These are phyloP conservation scores for Penicillium paxilli DNA, from an alignment of 495 filamentous ascomycete genomes.

Conservation along the genomic window DNA sequence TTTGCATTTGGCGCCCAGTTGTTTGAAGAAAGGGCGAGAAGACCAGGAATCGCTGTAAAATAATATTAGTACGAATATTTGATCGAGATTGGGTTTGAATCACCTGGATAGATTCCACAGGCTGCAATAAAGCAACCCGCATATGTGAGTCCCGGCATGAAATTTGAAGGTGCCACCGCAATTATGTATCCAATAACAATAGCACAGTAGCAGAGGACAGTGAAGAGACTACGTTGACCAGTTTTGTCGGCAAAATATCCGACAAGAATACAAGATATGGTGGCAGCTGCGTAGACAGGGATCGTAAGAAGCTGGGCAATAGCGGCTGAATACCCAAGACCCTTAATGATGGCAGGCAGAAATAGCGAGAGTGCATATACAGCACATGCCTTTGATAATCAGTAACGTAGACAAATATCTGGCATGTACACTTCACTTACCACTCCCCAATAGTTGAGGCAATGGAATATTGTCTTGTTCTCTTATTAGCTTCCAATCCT, in stretches of 20 bases:
- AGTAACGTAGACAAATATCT: neutral
- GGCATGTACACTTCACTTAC: neutral
- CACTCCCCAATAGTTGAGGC: slow-evolving; percentile 10
- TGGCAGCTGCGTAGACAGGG: slow-evolving; percentile 8
- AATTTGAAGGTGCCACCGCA: slow-evolving; percentile 1
- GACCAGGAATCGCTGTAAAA: slow-evolving; percentile 7
- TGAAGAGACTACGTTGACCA: slow-evolving; percentile 7
- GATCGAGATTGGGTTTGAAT: neutral
- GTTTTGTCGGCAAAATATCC: slow-evolving; percentile 10
- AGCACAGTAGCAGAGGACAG: slow-evolving; percentile 6
- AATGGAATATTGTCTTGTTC: slow-evolving; percentile 3
- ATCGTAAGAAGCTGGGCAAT: slow-evolving; percentile 13
- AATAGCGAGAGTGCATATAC: slow-evolving; percentile 12
- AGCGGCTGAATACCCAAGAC: slow-evolving; percentile 6
- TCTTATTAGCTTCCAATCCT: neutral
- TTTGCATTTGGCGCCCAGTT: slow-evolving; percentile 10
- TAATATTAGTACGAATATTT: neutral
- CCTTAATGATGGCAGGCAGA: slow-evolving; percentile 10
- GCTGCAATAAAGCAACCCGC: slow-evolving; percentile 9
- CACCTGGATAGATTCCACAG: slow-evolving; percentile 12
- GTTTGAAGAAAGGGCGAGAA: slow-evolving; percentile 2
- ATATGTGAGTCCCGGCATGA: slow-evolving; percentile 10
- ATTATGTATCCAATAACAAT: slow-evolving; percentile 10
- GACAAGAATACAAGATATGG: slow-evolving; percentile 6
- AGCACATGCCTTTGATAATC: neutral